These are phyloP conservation scores for Beta vulgaris DNA, from an alignment of 148 eudicot species.

Conservation along the genomic window DNA sequence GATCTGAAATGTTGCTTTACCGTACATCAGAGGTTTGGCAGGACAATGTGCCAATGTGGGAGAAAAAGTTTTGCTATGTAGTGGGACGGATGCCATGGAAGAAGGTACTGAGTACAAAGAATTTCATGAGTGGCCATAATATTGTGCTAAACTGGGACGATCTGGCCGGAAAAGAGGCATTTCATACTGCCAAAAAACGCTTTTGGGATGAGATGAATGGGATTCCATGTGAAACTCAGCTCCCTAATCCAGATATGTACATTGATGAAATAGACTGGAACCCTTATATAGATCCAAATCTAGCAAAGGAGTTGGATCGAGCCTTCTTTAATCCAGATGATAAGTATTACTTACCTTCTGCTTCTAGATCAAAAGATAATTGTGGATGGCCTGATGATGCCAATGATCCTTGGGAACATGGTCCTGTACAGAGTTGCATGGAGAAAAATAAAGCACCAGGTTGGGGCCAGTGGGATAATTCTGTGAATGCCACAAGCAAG, in stretches of 20 bases:
- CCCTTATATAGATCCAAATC: slow-evolving; percentile 52
- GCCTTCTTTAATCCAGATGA: slow-evolving; percentile 64
- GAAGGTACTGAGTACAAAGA: slow-evolving; percentile 55
- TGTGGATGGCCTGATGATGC: slow-evolving; percentile 17
- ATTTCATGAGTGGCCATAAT: slow-evolving; percentile 40
- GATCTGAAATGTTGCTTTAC: slow-evolving; percentile 19
- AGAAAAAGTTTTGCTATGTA: slow-evolving; percentile 58
- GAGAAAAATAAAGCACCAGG: slow-evolving; percentile 28
- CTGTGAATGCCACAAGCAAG: slow-evolving; percentile 17
- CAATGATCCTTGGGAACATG: slow-evolving; percentile 41
- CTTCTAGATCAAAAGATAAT: slow-evolving; percentile 8
- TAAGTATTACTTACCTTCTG: slow-evolving; percentile 29
- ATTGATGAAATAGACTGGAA: slow-evolving; percentile 64
- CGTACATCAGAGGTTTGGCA: slow-evolving; percentile 45
- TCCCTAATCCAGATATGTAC: slow-evolving; percentile 61
- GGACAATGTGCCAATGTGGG: slow-evolving; percentile 68
- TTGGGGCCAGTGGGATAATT: slow-evolving; percentile 34
- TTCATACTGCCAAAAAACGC: slow-evolving; percentile 47
- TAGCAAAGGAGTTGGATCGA: slow-evolving; percentile 41
- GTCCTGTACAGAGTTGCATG: slow-evolving; percentile 25
- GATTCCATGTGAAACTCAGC: slow-evolving; percentile 33
- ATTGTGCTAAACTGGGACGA: slow-evolving; percentile 60
- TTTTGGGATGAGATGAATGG: slow-evolving; percentile 56
- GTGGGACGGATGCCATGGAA: slow-evolving; percentile 68
- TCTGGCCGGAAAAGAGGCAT: slow-evolving; percentile 65